Evolutionary conservation across 1,284 basidiomycete genomes (phyloP), one percentile per base, ranked within the genome.

Genomic region (Marasmius tenuissimus): DNA sequence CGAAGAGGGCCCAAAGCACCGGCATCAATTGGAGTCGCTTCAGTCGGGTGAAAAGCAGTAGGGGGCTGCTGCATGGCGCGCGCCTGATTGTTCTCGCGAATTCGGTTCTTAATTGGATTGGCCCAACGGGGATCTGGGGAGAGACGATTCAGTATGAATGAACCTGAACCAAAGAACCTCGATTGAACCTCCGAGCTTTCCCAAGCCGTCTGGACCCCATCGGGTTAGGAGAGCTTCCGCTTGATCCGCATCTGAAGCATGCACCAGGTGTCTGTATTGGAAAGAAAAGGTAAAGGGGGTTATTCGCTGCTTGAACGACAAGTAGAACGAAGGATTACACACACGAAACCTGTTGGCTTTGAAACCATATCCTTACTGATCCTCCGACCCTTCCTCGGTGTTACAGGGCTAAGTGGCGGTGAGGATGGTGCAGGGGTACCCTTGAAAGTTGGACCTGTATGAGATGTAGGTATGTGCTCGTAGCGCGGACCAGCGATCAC

Each of bases 231-330:
- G 84, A 37, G 92, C 94, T 72, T 94, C 92, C 35, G 94, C 89
- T 74, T 98, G 94, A 76, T 95, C 93, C 22, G 88, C 93, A 75
- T 97, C 93, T 61, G 93, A 96, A 18, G 96, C 94, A 76, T 98
- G 96, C 22, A 96, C 89, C 63, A 97, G 84, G 75, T 98, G 96
- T 57, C 94, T 96, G 69, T 39, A 59, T 54, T n/a, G 34, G 34
- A n/a, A 42, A 53, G 65, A 69, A 65, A 70, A 67, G 70, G 63
- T 63, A 62, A 64, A 68, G 63, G 66, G 27, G 66, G 38, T 64
- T 37, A 11, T 51, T 35, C 37, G 52, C 34, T 10, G 34, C 3
- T 18, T 58, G 66, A 66, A 59, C 61, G 65, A 52, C 62, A 63
- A 59, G 65, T 56, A 49, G 48, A 58, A 12, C 57, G 33, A 33